These are phyloP conservation scores for Macrolepiota albuminosa DNA, from an alignment of 768 basidiomycete genomes.

Conservation along the genomic window DNA sequence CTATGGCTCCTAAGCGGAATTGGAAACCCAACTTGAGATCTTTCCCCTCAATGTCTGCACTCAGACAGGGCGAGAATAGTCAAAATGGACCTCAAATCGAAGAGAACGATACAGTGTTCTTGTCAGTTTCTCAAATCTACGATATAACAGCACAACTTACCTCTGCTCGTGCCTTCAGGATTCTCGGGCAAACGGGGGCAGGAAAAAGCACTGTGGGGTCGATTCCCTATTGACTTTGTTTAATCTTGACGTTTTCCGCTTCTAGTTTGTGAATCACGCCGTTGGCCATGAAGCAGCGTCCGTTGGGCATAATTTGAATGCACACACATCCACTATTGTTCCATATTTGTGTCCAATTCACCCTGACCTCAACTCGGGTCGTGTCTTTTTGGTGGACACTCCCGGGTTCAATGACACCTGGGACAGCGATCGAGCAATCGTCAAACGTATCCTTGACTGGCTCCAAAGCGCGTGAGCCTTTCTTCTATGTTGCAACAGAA, in stretches of 20 bases:
- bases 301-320: constrained; percentile 19
- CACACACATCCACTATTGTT: constrained; percentile 19
- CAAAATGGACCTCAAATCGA: background rate
- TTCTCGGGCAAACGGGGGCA: constrained; percentile 13
- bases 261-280: constrained; percentile 23
- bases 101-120: constrained; percentile 4
- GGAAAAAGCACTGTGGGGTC: constrained; percentile 14
- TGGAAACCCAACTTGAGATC: background rate
- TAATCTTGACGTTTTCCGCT: background rate
- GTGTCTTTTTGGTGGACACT: constrained; percentile 25
- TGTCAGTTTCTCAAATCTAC: background rate
- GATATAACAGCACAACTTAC: background rate
- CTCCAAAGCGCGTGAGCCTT: constrained; percentile 19
- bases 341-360: constrained; percentile 5
- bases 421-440: constrained; percentile 18
- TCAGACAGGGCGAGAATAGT: background rate
- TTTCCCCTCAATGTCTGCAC: background rate
- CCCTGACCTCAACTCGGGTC: background rate
- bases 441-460: constrained; percentile 22
- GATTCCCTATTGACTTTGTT: background rate
- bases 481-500: background rate
- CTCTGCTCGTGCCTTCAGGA: background rate
- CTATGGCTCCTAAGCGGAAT: constrained; percentile 4
- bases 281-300: constrained; percentile 12
- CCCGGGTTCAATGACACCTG: constrained; percentile 26